Conservation (phyloP, 495 filamentous ascomycete species). For the Neurospora sp. region DNA sequence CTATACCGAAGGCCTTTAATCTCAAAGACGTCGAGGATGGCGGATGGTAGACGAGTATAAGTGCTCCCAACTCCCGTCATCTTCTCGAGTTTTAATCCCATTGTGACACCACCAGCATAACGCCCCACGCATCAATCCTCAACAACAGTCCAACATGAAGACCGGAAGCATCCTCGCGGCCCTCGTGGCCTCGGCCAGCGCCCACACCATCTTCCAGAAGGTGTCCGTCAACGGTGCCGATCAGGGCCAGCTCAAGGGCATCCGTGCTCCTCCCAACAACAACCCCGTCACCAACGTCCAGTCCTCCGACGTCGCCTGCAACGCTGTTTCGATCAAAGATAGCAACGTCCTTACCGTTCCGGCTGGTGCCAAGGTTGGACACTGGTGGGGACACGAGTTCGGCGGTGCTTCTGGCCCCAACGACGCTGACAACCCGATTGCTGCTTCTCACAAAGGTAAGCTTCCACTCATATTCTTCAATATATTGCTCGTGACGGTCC, state of each 20-base stretch:
- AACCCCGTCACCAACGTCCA: slow-evolving; percentile 31
- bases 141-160: slow-evolving; percentile 15
- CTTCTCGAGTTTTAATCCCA: not conserved
- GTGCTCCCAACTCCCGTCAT: not conserved
- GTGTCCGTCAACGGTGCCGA: slow-evolving; percentile 44
- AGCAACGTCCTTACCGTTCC: slow-evolving; percentile 36
- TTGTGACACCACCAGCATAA: not conserved
- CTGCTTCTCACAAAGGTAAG: slow-evolving; percentile 33
- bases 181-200: slow-evolving; percentile 20
- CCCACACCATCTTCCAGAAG: slow-evolving; percentile 37
- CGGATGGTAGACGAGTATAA: not conserved
- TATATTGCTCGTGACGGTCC: not conserved
- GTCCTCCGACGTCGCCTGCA: slow-evolving; percentile 29
- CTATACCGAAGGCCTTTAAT: not conserved
- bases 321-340: slow-evolving; percentile 26
- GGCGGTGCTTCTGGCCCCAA: slow-evolving; percentile 32
- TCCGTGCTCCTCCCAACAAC: slow-evolving; percentile 39
- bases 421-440: slow-evolving; percentile 43
- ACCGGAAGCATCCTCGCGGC: slow-evolving; percentile 15
- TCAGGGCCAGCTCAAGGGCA: slow-evolving; percentile 41
- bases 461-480: not conserved
- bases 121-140: not conserved
- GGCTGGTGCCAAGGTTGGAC: slow-evolving; percentile 35
- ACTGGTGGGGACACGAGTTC: slow-evolving; percentile 43
- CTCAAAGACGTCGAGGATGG: not conserved